Evolutionary conservation across 2,329 filamentous ascomycete genomes (phyloP), one percentile per base, ranked within the genome.

Genomic region (Penicillium sp.): DNA sequence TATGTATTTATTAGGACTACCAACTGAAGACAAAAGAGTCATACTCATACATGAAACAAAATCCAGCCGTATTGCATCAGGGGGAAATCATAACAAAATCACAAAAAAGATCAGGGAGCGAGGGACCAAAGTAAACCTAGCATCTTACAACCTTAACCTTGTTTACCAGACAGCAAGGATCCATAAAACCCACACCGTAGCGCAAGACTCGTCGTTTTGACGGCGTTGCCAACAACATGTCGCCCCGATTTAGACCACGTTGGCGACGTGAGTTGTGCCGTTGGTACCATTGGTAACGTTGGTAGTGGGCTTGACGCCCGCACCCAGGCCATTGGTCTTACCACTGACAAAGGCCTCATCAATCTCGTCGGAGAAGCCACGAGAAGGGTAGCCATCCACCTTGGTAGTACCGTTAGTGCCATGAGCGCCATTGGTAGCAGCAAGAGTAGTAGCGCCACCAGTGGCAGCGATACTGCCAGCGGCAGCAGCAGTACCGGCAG

Each of bases 361-460:
- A 37, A 74, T 63, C 57, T 74, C 71, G 43, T 72, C 71, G 1
- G 69, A 69, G 64, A 73, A 73, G n/a, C 70, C 70, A 22, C 63
- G 69, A 7, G 71, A 61, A n/a, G 62, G 65, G 54, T 66, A 64
- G 48, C 55, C 63, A 5, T 54, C 58, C 20, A 56, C 43, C 42
- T 60, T 62, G 22, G 56, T 57, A 12, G 42, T 38, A n/a, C 39
- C 49, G 22, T 61, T 58, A 34, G 49, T 54, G 47, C 63, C 53
- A 17, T 10, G 49, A 25, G 42, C 42, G 17, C 42, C 42, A 22
- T 14, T 42, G 43, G 59, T 61, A 28, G 43, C 61, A 37, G 59
- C 49, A 17, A n/a, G 42, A 37, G 61, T 60, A 35, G 37, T 22
- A n/a, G 14, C 14, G 10, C 37, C 43, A 20, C 55, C 53, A 31